phyloP scores from a whole-genome alignment of 2,329 filamentous ascomycete species.

The Huntiella moniliformis region DNA sequence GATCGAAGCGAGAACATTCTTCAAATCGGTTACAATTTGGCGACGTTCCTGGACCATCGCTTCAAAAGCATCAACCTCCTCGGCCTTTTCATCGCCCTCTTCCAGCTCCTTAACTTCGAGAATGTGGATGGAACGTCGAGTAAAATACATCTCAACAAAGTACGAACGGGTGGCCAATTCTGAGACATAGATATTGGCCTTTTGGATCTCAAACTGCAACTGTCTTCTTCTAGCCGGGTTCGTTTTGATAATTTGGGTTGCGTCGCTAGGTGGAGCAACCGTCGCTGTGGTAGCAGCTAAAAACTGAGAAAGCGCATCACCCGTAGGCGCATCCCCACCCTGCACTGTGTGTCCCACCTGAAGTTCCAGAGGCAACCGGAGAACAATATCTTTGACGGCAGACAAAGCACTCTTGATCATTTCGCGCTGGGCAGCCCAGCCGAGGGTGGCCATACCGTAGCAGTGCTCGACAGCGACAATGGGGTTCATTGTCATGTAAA shows the following conservation, averaged over 20 bases:
- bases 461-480: slow-evolving; percentile 65
- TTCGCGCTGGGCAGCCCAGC: slow-evolving; percentile 59
- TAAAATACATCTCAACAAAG: slow-evolving; percentile 72
- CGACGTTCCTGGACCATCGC: slow-evolving; percentile 61
- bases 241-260: slow-evolving; percentile 30
- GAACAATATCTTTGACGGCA: slow-evolving; percentile 49
- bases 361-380: slow-evolving; percentile 50
- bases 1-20: slow-evolving; percentile 56
- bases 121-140: slow-evolving; percentile 47
- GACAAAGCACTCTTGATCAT: slow-evolving; percentile 53
- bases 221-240: slow-evolving; percentile 32
- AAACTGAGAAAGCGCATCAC: slow-evolving; percentile 15
- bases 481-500: slow-evolving; percentile 65
- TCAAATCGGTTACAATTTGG: slow-evolving; percentile 61
- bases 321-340: slow-evolving; percentile 16
- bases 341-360: slow-evolving; percentile 28
- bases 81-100: slow-evolving; percentile 22
- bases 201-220: slow-evolving; percentile 74
- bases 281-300: slow-evolving; percentile 23
- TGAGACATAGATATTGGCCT: slow-evolving; percentile 73
- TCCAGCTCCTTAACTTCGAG: slow-evolving; percentile 19
- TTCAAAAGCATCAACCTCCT: slow-evolving; percentile 32
- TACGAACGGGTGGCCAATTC: slow-evolving; percentile 67
- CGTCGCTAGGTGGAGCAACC: slow-evolving; percentile 25
- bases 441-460: slow-evolving; percentile 59